Evolutionary conservation across 2,329 filamentous ascomycete species (phyloP).

Genomic region (Aureobasidium namibiae): DNA sequence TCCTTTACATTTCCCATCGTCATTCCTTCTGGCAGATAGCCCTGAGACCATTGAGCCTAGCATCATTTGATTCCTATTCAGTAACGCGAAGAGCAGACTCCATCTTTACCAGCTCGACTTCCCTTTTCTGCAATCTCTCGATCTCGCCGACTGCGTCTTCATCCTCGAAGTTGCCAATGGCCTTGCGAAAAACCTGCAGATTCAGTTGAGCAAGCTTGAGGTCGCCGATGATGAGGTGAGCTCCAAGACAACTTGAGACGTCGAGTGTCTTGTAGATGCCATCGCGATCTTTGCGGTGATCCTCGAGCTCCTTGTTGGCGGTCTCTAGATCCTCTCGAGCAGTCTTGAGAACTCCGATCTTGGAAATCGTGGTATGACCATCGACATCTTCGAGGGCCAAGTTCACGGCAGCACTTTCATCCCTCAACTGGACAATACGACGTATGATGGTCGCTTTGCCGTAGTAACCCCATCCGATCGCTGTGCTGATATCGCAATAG

Average conservation of each 20-base stretch:
- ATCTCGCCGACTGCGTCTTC: background rate
- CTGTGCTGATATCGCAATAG: no score
- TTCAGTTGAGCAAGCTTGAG: background rate
- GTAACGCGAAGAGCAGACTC: background rate
- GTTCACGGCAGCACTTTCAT: no score
- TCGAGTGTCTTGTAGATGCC: background rate
- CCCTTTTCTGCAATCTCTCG: background rate
- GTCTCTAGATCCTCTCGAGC: background rate
- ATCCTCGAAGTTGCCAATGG: background rate
- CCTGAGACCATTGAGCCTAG: background rate
- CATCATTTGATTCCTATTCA: background rate
- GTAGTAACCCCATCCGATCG: no score
- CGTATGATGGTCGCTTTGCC: no score
- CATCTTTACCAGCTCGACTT: background rate
- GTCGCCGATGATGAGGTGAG: background rate
- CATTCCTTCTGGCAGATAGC: no score
- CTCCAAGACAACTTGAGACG: background rate
- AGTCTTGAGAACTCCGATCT: background rate
- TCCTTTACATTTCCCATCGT: no score
- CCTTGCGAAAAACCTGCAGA: background rate
- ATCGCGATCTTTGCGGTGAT: background rate
- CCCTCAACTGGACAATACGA: no score
- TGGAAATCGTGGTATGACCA: background rate
- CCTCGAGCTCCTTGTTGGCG: background rate
- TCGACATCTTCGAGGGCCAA: background rate